Conservation (phyloP, 1,139 yeast species). For the Saccharomyces hybrid region DNA sequence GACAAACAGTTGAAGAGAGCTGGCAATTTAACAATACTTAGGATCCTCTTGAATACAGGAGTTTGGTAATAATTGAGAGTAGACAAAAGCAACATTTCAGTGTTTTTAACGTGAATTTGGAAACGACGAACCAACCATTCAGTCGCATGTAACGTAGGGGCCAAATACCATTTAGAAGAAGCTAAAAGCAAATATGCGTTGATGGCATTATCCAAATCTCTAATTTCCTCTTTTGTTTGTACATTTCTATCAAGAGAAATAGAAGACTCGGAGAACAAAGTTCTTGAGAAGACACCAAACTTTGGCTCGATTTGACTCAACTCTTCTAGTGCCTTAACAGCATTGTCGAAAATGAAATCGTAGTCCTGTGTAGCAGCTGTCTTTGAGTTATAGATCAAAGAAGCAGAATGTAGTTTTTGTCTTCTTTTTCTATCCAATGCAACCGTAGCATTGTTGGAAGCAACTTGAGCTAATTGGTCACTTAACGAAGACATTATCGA, state of each 20-base stretch:
- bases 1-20: constrained; percentile 64
- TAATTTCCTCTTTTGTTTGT: constrained; percentile 68
- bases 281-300: constrained; percentile 57
- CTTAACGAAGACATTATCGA: constrained; percentile 50
- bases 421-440: constrained; percentile 82
- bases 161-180: constrained; percentile 57
- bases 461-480: constrained; percentile 70
- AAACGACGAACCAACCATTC: constrained; percentile 96
- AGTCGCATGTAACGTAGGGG: constrained; percentile 72
- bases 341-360: constrained; percentile 67
- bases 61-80: constrained; percentile 70
- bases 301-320: constrained; percentile 65
- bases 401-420: constrained; percentile 79
- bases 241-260: constrained; percentile 71
- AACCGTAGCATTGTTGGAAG: constrained; percentile 58
- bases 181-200: constrained; percentile 63
- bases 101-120: constrained; percentile 72
- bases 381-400: constrained; percentile 77
- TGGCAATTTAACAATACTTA: constrained; percentile 68
- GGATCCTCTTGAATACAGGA: constrained; percentile 64
- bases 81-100: constrained; percentile 63
- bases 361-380: constrained; percentile 91
- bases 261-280: constrained; percentile 78
- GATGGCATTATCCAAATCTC: constrained; percentile 65
- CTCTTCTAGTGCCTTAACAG: constrained; percentile 71